Evolutionary conservation across 331 rosid species (phyloP).

Genomic region (Dryas integrifolia): DNA sequence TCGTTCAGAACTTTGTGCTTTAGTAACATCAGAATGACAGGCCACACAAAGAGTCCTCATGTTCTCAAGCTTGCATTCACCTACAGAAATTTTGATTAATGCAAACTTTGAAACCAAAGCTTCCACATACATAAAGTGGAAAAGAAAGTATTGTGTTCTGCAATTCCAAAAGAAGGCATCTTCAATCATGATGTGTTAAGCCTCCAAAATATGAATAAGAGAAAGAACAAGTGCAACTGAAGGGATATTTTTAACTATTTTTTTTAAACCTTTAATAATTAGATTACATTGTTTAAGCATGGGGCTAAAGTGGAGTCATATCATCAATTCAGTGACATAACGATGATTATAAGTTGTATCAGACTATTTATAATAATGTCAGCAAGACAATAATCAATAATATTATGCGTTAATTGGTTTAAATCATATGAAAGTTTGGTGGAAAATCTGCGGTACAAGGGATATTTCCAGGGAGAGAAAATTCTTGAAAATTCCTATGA

Average conservation of each 20-base stretch:
- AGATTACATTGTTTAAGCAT: background rate
- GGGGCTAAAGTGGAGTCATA: background rate
- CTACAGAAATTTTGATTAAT: conserved; percentile 34
- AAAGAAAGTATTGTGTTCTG: background rate
- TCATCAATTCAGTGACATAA: background rate
- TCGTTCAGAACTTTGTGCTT: conserved; percentile 76
- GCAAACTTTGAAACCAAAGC: conserved; percentile 7
- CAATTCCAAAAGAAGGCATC: background rate
- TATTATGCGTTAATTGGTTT: background rate
- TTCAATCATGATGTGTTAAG: background rate
- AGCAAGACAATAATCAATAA: background rate
- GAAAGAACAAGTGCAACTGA: background rate
- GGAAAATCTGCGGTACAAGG: background rate
- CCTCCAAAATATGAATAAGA: background rate
- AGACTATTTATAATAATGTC: background rate
- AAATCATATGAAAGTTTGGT: background rate
- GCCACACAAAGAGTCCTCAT: conserved; percentile 94
- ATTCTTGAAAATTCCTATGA: conserved; percentile 6
- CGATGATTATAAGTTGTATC: background rate
- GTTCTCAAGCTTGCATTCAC: conserved; percentile 88
- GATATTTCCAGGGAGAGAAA: background rate
- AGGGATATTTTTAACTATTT: background rate
- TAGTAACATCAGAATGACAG: conserved; percentile 79
- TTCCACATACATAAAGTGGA: background rate
- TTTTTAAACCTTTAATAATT: background rate